A percentile compares a stretch with the other conserved stretches of the same genome.
Evolutionary conservation across 177 flowering plant species (phyloP).

Genomic region (Telopea speciosissima): DNA sequence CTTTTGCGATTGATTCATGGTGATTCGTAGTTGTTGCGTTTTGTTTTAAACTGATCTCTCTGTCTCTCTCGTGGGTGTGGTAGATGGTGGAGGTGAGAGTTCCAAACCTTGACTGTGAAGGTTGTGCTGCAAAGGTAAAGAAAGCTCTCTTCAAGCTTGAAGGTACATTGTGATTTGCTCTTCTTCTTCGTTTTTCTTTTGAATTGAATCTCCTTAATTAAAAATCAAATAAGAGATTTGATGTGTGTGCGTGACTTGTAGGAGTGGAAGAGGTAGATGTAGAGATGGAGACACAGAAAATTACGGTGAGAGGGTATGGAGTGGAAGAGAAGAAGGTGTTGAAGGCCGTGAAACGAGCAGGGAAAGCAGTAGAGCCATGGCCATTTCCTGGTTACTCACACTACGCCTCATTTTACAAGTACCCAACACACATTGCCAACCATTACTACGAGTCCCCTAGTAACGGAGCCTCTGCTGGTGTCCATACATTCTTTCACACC

Average conservation of each 20-base stretch:
- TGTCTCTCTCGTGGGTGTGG: conserved; percentile 7
- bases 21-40: background rate
- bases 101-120: conserved; percentile 69
- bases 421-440: conserved; percentile 49
- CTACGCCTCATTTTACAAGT: conserved; percentile 65
- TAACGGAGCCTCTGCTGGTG: conserved; percentile 23
- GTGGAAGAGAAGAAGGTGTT: conserved; percentile 60
- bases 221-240: background rate
- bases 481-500: conserved; percentile 69
- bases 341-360: conserved; percentile 55
- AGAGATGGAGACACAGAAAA: conserved; percentile 67
- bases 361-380: conserved; percentile 76
- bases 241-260: conserved; percentile 9
- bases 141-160: conserved; percentile 64
- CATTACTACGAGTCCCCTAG: conserved; percentile 53
- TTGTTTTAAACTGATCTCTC: background rate
- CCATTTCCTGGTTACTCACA: conserved; percentile 62
- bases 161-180: conserved; percentile 28
- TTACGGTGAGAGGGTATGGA: conserved; percentile 50
- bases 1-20: background rate
- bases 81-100: conserved; percentile 67
- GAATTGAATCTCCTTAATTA: too few species aligned
- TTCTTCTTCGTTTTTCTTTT: too few species aligned
- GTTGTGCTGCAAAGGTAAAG: conserved; percentile 63
- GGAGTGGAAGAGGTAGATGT: conserved; percentile 71